Evolutionary conservation across 345 rosid species (phyloP), one percentile per base, ranked within the genome.

Genomic region (Tarenaya hassleriana): DNA sequence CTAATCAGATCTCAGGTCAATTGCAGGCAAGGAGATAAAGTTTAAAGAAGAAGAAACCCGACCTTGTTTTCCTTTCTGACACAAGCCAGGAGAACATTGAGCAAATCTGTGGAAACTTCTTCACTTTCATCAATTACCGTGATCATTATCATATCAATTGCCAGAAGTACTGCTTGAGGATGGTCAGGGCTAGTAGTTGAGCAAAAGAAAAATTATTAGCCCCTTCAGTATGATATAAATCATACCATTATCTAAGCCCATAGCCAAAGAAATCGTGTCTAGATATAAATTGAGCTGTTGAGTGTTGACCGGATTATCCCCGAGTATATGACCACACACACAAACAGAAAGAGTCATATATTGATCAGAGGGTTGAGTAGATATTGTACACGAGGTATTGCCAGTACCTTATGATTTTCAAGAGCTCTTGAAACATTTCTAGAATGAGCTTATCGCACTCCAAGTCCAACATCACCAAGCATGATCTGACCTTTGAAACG

Each of bases 401-500:
- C 34, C 43, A 3, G 33, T 68, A 86, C 97, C 86, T 69, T 21
- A 76, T 71, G 56, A 56, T 67, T 58, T 68, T 69, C 50, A 86
- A 70, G 61, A 83, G 78, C 53, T 41, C 69, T 16, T 55, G 76
- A 72, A 90, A 83, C 86, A 86, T 82, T 48, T 80, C 75, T 8
- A 72, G 24, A 33, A 84, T 70, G 57, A 83, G 71, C 45, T 55
- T 69, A 48, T 86, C 81, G 34, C 82, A 75, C 69, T 80, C 80
- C 41, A 86, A 82, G 69, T 90, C 94, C 68, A 83, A 62, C 95
- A 90, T 83, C 64, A 90, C 63, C 71, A 86, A 68, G 63, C 81
- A 75, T 39, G 82, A 74, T 58, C 81, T 75, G 27, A 83, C 86
- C 64, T 63, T 78, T 18, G 97, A 67, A 58, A 80, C 66, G 49